These are phyloP conservation scores for Xylaria hypoxylon DNA, from an alignment of 2,329 filamentous ascomycete genomes.

Conservation along the genomic window DNA sequence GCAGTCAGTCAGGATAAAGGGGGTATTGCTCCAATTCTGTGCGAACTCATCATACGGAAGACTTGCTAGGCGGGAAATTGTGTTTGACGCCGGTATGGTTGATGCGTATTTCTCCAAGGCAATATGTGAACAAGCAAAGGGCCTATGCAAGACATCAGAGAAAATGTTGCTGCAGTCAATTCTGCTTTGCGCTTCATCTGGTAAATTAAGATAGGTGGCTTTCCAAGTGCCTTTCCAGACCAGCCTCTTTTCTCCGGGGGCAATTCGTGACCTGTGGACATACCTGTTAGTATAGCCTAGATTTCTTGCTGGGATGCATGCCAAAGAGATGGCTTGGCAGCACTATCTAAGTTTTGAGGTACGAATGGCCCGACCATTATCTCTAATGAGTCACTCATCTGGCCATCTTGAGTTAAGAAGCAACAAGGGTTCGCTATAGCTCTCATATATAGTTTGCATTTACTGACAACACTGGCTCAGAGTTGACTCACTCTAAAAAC, in stretches of 20 bases:
- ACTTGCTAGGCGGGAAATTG: constrained; percentile 76
- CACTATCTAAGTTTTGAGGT: not conserved
- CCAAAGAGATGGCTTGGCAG: not conserved
- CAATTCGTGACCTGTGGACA: constrained; percentile 47
- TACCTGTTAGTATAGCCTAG: constrained; percentile 17
- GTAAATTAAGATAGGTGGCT: constrained; percentile 76
- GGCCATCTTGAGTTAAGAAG: constrained; percentile 4
- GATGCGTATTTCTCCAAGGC: constrained; percentile 72
- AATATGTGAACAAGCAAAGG: constrained; percentile 88
- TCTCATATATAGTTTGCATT: constrained; percentile 1
- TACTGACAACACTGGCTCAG: constrained; percentile 22
- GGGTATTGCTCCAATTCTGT: constrained; percentile 78
- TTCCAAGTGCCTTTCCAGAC: constrained; percentile 88
- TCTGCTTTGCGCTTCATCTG: constrained; percentile 61
- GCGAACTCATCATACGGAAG: constrained; percentile 81
- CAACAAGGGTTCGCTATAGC: not conserved
- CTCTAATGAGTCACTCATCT: constrained; percentile 19
- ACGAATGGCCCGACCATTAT: not conserved
- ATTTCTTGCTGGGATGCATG: not conserved
- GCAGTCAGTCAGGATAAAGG: constrained; percentile 87
- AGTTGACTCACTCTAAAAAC: constrained; percentile 80
- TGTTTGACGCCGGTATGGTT: constrained; percentile 78
- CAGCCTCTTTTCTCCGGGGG: constrained; percentile 57
- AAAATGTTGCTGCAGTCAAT: constrained; percentile 83
- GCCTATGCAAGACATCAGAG: constrained; percentile 89